These are phyloP conservation scores for Zopfia rhizophila DNA, from an alignment of 2,329 filamentous ascomycete species.

Conservation along the genomic window DNA sequence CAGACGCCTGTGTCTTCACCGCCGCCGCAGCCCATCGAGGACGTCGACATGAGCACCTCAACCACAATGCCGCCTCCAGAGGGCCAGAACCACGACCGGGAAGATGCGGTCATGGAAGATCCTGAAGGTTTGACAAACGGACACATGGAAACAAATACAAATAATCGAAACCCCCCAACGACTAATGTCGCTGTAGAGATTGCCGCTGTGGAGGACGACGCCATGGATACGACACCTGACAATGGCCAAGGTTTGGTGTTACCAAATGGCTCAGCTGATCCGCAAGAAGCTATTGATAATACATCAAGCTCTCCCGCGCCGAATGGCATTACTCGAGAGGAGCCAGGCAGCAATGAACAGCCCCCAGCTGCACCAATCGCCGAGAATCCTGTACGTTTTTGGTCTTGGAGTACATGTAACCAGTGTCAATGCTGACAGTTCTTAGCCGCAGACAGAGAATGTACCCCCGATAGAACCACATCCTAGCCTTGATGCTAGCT, in stretches of 20 bases:
- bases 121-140: constrained; percentile 32
- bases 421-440: constrained; percentile 20
- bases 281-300: constrained; percentile 19
- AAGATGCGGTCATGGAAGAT: constrained; percentile 47
- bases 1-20: constrained; percentile 39
- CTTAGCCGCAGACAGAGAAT: constrained; percentile 26
- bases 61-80: constrained; percentile 39
- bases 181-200: constrained; percentile 40
- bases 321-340: constrained; percentile 19
- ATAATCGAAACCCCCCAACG: constrained; percentile 17
- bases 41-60: constrained; percentile 49
- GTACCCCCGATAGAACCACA: constrained; percentile 33
- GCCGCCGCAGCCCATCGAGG: constrained; percentile 32
- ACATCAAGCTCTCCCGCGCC: constrained; percentile 29
- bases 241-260: constrained; percentile 33
- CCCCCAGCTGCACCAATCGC: constrained; percentile 5
- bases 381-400: constrained; percentile 13
- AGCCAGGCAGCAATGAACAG: constrained; percentile 20
- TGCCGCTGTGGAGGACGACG: constrained; percentile 46
- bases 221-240: constrained; percentile 53
- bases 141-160: constrained; percentile 19
- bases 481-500: constrained; percentile 30
- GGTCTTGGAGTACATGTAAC: constrained; percentile 28
- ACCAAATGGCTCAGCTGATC: constrained; percentile 33
- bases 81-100: constrained; percentile 50